Conservation (phyloP, 768 basidiomycete species). For the Crucibulum laeve region DNA sequence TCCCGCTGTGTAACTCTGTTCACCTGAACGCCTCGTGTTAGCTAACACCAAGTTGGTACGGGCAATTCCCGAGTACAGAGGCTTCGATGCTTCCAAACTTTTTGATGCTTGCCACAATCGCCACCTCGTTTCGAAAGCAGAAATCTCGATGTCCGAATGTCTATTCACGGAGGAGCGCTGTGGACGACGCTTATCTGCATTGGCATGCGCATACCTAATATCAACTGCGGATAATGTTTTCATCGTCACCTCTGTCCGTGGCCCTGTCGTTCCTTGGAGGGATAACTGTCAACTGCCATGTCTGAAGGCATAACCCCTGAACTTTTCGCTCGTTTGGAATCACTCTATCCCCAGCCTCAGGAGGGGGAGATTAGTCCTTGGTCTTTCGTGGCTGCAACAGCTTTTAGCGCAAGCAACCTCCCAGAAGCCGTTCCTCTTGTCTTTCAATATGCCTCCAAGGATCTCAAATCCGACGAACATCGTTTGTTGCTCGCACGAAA, state of each 20-base stretch:
- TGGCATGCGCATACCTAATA: no score
- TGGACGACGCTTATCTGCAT: no score
- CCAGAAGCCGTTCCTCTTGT: constrained; percentile 55
- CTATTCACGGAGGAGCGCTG: no score
- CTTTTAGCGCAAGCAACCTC: constrained; percentile 54
- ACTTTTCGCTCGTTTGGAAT: constrained; percentile 4
- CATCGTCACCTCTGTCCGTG: not conserved
- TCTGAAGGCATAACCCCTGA: constrained; percentile 3
- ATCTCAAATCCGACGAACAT: constrained; percentile 29
- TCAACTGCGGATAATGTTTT: not conserved
- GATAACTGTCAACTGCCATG: not conserved
- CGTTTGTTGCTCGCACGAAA: constrained; percentile 42
- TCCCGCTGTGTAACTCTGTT: not conserved
- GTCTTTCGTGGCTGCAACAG: constrained; percentile 54
- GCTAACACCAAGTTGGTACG: not conserved
- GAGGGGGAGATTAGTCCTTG: constrained; percentile 33
- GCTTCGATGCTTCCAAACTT: not conserved
- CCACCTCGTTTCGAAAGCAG: no score
- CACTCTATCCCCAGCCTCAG: not conserved
- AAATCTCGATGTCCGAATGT: no score
- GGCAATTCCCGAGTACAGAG: not conserved
- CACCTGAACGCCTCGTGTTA: not conserved
- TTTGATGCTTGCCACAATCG: not conserved
- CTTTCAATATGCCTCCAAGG: constrained; percentile 43
- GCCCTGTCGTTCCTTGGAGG: not conserved